Conservation (phyloP, 2,329 filamentous ascomycete species). For the Tolypocladium endophyticum region DNA sequence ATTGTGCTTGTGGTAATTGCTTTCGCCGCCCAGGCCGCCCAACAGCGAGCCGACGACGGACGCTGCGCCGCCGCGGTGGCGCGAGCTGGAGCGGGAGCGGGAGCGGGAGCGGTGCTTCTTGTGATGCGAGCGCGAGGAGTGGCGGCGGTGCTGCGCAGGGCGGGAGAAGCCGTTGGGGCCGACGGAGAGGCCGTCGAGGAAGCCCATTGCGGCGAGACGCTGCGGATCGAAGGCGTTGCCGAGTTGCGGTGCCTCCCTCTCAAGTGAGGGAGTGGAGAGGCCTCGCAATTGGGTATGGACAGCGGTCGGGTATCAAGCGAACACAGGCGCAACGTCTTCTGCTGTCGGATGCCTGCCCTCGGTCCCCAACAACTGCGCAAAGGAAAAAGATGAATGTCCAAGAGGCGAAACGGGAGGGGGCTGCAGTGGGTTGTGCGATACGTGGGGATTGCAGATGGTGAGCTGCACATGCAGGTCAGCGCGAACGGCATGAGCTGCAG, state of each 20-base stretch:
- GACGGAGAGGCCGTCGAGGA: constrained; percentile 22
- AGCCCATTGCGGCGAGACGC: constrained; percentile 15
- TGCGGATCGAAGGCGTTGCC: not conserved
- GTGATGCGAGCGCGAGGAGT: constrained; percentile 17
- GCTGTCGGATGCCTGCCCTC: not conserved
- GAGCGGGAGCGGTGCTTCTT: constrained; percentile 25
- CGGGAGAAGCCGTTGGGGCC: constrained; percentile 16
- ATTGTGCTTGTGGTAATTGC: constrained; percentile 28
- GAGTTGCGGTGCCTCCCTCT: not conserved
- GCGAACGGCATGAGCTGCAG: not conserved
- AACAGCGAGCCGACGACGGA: constrained; percentile 23
- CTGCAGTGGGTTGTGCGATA: not conserved
- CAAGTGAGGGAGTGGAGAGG: not conserved
- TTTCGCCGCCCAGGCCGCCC: constrained; percentile 11
- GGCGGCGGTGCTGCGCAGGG: constrained; percentile 14
- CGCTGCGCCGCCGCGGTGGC: constrained; percentile 15
- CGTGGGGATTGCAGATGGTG: not conserved
- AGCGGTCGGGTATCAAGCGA: not conserved
- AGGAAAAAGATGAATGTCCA: not conserved
- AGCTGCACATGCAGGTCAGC: not conserved
- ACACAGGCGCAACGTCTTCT: not conserved
- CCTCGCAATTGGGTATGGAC: not conserved
- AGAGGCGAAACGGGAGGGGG: not conserved
- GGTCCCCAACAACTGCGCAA: not conserved
- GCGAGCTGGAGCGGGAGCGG: constrained; percentile 26